Percentiles rank a stretch among this genome's conserved stretches.
Evolutionary conservation across 371 early-diverging fungal genomes (phyloP).

Genomic region (Mortierella polycephala): DNA sequence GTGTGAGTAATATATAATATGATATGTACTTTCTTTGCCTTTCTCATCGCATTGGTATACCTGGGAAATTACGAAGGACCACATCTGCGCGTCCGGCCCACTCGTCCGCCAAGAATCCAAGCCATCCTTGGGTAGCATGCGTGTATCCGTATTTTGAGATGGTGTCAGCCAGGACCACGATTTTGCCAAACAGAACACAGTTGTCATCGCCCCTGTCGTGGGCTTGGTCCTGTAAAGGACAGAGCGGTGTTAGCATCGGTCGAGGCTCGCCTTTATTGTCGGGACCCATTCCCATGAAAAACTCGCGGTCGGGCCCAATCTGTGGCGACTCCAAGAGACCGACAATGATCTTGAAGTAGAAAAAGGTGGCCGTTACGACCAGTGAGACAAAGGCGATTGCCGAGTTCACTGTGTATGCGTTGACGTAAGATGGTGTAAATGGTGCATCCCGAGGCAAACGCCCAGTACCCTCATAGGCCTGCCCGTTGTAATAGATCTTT

Average conservation of each 20-base stretch:
- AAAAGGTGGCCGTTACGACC: constrained; percentile 40
- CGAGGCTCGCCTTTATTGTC: constrained; percentile 32
- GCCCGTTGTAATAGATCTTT: constrained; percentile 39
- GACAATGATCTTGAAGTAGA: constrained; percentile 51
- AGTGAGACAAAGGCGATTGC: constrained; percentile 46
- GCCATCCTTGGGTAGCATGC: constrained; percentile 50
- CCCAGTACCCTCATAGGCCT: constrained; percentile 35
- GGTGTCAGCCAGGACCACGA: constrained; percentile 48
- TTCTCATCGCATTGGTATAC: constrained; percentile 10
- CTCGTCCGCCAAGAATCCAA: constrained; percentile 42
- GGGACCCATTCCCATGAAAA: constrained; percentile 23
- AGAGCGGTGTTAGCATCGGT: constrained; percentile 22
- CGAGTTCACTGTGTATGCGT: constrained; percentile 45
- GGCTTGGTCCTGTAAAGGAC: constrained; percentile 15
- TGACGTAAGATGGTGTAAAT: constrained; percentile 50
- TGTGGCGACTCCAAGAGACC: constrained; percentile 49
- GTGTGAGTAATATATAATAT: too few relatives aligned
- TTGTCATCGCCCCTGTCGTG: constrained; percentile 7
- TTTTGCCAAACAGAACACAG: constrained; percentile 45
- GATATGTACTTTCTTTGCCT: too few relatives aligned
- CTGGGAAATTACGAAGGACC: constrained; percentile 49
- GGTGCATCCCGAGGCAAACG: constrained; percentile 51
- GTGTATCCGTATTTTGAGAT: constrained; percentile 47
- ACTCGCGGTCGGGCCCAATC: constrained; percentile 40
- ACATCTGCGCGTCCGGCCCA: constrained; percentile 50